Evolutionary conservation across 805 yeast species (phyloP).

Genomic region (Saturnispora quitensis): DNA sequence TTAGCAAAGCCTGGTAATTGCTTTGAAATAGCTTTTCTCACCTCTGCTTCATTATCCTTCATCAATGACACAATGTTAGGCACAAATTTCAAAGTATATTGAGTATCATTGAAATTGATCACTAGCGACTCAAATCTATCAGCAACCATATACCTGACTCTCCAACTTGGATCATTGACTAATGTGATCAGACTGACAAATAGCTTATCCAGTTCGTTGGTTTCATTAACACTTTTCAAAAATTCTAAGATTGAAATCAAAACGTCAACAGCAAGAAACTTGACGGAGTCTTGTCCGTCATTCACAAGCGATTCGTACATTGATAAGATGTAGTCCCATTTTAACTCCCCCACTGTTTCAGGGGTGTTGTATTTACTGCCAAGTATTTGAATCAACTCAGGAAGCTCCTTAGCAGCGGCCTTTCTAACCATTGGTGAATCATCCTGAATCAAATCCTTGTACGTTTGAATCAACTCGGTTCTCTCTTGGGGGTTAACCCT

Average conservation of each 20-base stretch:
- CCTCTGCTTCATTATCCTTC: constrained; percentile 94
- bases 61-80: constrained; percentile 68
- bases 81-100: constrained; percentile 49
- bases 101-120: constrained; percentile 47
- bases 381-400: constrained; percentile 57
- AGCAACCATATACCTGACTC: constrained; percentile 98
- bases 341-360: constrained; percentile 44
- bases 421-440: constrained; percentile 98
- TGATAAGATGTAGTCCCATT: constrained; percentile 68
- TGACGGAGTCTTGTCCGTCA: constrained; percentile 93
- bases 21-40: constrained; percentile 87
- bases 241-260: constrained; percentile 71
- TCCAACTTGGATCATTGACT: constrained; percentile 89
- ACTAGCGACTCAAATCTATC: constrained; percentile 79
- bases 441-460: constrained; percentile 66
- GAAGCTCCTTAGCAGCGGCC: constrained; percentile 82
- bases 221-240: constrained; percentile 49
- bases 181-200: constrained; percentile 59
- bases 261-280: constrained; percentile 80
- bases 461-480: constrained; percentile 55
- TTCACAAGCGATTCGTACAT: constrained; percentile 72
- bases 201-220: constrained; percentile 51
- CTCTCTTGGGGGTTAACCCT: constrained; percentile 49
- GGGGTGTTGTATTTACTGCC: constrained; percentile 25
- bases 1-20: constrained; percentile 73